A percentile compares a stretch with the other conserved stretches of the same genome.
phyloP scores from a whole-genome alignment of 192 early-diverging fungal genomes.

The Linnemannia elongata region DNA sequence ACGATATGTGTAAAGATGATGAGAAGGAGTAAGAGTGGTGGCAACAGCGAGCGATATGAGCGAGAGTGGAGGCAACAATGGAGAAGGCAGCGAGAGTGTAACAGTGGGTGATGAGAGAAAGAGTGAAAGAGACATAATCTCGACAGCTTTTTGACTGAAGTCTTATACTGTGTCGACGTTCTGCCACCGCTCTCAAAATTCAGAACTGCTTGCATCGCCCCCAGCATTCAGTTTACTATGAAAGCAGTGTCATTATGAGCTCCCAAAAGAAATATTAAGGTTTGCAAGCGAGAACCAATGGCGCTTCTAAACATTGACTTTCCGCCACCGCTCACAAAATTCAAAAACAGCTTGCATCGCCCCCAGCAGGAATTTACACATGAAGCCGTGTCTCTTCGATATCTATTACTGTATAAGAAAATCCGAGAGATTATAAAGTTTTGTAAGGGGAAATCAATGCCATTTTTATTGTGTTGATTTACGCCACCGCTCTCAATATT shows the following conservation, averaged over 20 bases:
- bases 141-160: not conserved
- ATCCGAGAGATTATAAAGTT: not conserved
- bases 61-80: slow-evolving; percentile 9
- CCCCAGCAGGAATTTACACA: not conserved
- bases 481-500: not conserved
- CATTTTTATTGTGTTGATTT: not conserved
- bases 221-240: not conserved
- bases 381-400: slow-evolving; percentile 1
- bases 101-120: slow-evolving; percentile 7
- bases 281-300: slow-evolving; percentile 5
- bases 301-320: not conserved
- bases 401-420: not conserved
- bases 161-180: slow-evolving; percentile 2
- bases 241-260: slow-evolving; percentile 9
- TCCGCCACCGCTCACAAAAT: not conserved
- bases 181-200: not conserved
- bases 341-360: not conserved
- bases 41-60: slow-evolving; percentile 13
- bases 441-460: not conserved
- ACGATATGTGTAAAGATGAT: not conserved
- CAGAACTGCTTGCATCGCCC: slow-evolving; percentile 2
- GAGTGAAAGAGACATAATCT: slow-evolving; percentile 2
- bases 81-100: not conserved
- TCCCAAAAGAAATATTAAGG: not conserved
- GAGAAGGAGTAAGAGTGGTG: slow-evolving; percentile 9